Percentiles rank a stretch among this genome's conserved stretches.
Conservation (phyloP, 257 asterid genomes). For the Sherardia arvensis region DNA sequence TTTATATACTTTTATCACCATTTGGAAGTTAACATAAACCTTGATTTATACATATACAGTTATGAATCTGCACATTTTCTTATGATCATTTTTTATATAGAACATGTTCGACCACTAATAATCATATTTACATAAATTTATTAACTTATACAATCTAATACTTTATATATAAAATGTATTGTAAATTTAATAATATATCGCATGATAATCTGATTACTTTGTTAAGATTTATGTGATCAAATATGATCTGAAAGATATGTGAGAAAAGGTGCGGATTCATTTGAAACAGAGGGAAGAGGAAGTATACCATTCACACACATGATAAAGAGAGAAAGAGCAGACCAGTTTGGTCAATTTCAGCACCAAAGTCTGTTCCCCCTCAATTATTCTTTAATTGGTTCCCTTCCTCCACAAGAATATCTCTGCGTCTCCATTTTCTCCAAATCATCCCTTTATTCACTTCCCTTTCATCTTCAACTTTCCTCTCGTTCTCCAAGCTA, state of each 20-base stretch:
- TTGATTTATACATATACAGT: not conserved
- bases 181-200: no score
- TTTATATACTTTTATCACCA: not conserved
- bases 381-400: constrained; percentile 9
- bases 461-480: constrained; percentile 4
- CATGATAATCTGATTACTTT: no score
- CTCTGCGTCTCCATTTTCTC: constrained; percentile 35
- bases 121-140: no score
- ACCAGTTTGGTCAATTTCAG: constrained; percentile 7
- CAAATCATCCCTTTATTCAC: constrained; percentile 22
- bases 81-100: no score
- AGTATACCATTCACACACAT: not conserved
- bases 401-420: constrained; percentile 4
- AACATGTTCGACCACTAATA: no score
- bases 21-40: not conserved
- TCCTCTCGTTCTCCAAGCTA: constrained; percentile 5
- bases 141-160: no score
- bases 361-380: constrained; percentile 1
- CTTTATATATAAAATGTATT: no score
- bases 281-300: no score
- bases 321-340: not conserved
- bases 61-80: no score
- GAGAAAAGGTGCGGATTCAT: no score
- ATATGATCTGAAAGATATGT: no score
- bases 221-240: no score